Conservation (phyloP, 176 grass and related monocot genomes). For the Oryza brachyantha region DNA sequence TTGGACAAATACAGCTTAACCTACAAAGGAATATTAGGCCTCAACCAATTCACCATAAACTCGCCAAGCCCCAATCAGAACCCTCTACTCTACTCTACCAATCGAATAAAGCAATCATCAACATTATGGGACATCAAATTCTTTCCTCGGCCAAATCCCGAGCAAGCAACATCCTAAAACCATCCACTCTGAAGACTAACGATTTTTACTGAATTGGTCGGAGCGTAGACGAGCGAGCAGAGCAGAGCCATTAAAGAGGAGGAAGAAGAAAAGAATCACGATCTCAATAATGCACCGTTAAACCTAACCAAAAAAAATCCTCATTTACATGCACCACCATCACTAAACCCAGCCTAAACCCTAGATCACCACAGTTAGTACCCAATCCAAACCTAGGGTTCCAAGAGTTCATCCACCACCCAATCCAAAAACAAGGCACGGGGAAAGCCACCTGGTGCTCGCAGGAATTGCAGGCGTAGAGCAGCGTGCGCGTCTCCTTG, state of each 20-base stretch:
- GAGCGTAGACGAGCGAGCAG: too few relatives aligned
- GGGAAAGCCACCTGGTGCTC: constrained; percentile 55
- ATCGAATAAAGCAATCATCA: neutral
- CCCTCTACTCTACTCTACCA: neutral
- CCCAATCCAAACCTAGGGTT: constrained; percentile 36
- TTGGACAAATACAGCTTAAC: constrained; percentile 3
- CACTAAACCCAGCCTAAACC: constrained; percentile 30
- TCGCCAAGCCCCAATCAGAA: neutral
- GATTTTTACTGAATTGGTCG: too few relatives aligned
- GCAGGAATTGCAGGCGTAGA: constrained; percentile 71
- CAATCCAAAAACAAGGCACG: constrained; percentile 4
- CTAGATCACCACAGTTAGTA: neutral
- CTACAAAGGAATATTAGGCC: neutral
- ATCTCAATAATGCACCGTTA: neutral
- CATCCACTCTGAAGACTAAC: neutral
- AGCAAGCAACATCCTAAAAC: constrained; percentile 1
- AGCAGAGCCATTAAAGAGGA: too few relatives aligned
- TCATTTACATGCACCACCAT: neutral
- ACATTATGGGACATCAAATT: neutral
- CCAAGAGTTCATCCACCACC: neutral
- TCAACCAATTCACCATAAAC: neutral
- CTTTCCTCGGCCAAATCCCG: neutral
- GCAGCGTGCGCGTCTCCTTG: constrained; percentile 59
- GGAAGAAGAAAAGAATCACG: neutral
- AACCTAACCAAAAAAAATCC: constrained; percentile 12